Evolutionary conservation across 1,284 basidiomycete species (phyloP).

Genomic region (Pterula multifida): DNA sequence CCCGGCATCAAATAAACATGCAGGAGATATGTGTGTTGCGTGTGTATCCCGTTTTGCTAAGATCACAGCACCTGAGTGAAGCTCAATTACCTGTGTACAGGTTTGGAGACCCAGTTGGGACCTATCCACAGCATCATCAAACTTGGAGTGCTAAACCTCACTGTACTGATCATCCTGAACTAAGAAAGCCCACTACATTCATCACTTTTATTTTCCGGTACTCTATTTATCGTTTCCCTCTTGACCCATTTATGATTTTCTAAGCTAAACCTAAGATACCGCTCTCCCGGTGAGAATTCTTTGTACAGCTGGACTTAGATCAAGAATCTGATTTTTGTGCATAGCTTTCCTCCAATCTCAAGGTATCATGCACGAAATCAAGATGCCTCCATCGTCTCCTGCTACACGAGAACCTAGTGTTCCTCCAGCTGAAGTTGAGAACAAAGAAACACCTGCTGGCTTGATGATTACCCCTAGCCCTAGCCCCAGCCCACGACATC

Average conservation of each 20-base stretch:
- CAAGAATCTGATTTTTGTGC: conserved; percentile 1
- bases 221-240: conserved; percentile 1
- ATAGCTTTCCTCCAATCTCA: conserved; percentile 31
- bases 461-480: not conserved
- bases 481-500: not conserved
- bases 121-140: conserved; percentile 24
- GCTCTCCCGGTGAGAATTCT: conserved; percentile 29
- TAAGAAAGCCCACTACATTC: conserved; percentile 27
- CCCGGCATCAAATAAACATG: conserved; percentile 18
- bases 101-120: conserved; percentile 29
- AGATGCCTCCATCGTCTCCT: conserved; percentile 8
- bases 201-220: conserved; percentile 44
- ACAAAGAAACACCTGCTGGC: not conserved
- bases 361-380: conserved; percentile 26
- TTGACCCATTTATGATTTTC: not conserved
- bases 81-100: conserved; percentile 17
- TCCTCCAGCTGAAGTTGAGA: conserved; percentile 17
- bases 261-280: conserved; percentile 23
- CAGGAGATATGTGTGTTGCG: conserved; percentile 29
- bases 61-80: too few species aligned
- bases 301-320: not conserved
- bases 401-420: conserved; percentile 5
- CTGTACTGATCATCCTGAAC: conserved; percentile 19
- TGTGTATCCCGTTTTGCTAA: conserved; percentile 11
- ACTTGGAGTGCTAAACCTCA: conserved; percentile 42